Base-by-base conservation (phyloP, 169 alveolate genomes). In the Prorocentrum cordatum region DNA sequence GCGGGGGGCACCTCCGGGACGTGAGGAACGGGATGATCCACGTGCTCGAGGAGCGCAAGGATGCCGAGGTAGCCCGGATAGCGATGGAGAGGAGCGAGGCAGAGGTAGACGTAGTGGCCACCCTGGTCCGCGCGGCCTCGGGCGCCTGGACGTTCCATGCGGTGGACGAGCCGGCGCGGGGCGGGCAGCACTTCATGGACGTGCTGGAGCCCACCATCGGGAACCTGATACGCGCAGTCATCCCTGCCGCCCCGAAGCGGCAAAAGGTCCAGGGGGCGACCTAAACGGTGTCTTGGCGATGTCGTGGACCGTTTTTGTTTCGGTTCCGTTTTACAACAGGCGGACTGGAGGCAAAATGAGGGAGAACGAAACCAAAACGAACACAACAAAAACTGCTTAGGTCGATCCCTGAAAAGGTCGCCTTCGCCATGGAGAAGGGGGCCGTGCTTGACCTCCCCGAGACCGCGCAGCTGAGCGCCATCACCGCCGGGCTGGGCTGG, bases 381-480 rank as follows among this genome's bases (percentile, higher is more conserved):
- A n/a, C 62, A 20, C 7, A 47, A 12, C n/a, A 20, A 10, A 6
- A 2, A 14, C 86, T n/a, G n/a, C n/a, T n/a, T n/a, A n/a, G n/a
- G n/a, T n/a, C n/a, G n/a, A n/a, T n/a, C n/a, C n/a, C n/a, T n/a
- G n/a, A n/a, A n/a, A n/a, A 75, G 86, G 90, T 80, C 50, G 90
- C 90, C 33, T 80, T 80, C 61, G 90, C 90, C 31, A 80, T 80
- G 90, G 90, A 80, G 27, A 77, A 77, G n/a, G 87, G 87, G 10
- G 70, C 87, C 9, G 54, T 77, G 64, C 75, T 77, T 3, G 87
- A 77, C 42, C 32, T 77, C 36, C 87, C 87, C 45, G 47, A 12
- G 22, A 67, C 32, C 10, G 84, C 32, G 33, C 9, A 47, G 27
- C 7, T 20, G n/a, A 6, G 7, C 32, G 39, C 3, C 12, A 36